Percentiles rank a stretch among this genome's conserved stretches.
Conservation (phyloP, 2,329 filamentous ascomycete genomes). For the Chaetothyriales sp. region DNA sequence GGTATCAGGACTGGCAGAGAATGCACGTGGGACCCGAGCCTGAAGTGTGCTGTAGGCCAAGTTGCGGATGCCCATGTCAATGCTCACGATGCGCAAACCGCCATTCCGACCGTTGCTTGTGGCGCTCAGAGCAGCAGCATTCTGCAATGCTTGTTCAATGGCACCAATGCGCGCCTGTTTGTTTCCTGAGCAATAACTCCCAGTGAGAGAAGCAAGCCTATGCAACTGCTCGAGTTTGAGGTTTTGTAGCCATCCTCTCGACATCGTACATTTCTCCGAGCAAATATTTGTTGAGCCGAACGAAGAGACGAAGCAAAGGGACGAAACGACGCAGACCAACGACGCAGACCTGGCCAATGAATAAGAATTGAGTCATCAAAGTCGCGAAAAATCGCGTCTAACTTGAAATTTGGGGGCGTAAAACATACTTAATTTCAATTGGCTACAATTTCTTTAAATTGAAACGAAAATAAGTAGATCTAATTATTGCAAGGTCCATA, state of each 20-base stretch:
- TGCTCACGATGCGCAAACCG: slow-evolving; percentile 49
- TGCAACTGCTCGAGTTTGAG: slow-evolving; percentile 44
- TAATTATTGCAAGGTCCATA: too few relatives aligned
- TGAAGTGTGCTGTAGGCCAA: slow-evolving; percentile 40
- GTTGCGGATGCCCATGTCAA: slow-evolving; percentile 76
- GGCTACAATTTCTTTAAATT: too few relatives aligned
- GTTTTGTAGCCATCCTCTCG: slow-evolving; percentile 22
- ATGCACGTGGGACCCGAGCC: neutral
- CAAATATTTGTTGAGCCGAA: neutral
- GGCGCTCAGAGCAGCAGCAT: slow-evolving; percentile 9
- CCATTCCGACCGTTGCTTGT: neutral
- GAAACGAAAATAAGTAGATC: too few relatives aligned
- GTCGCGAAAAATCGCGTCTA: too few relatives aligned
- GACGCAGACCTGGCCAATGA: too few relatives aligned
- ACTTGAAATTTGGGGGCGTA: too few relatives aligned
- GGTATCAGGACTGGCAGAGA: slow-evolving; percentile 17
- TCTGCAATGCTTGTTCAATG: slow-evolving; percentile 30
- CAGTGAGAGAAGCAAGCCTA: slow-evolving; percentile 46
- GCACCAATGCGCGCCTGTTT: slow-evolving; percentile 44
- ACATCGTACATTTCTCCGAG: neutral
- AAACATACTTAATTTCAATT: too few relatives aligned
- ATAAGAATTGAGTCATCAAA: too few relatives aligned
- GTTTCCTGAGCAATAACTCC: slow-evolving; percentile 44
- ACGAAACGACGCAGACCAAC: too few relatives aligned
- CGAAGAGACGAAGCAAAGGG: neutral